These are phyloP conservation scores for Akanthomyces muscarius DNA, from an alignment of 2,329 filamentous ascomycete species.

Conservation along the genomic window DNA sequence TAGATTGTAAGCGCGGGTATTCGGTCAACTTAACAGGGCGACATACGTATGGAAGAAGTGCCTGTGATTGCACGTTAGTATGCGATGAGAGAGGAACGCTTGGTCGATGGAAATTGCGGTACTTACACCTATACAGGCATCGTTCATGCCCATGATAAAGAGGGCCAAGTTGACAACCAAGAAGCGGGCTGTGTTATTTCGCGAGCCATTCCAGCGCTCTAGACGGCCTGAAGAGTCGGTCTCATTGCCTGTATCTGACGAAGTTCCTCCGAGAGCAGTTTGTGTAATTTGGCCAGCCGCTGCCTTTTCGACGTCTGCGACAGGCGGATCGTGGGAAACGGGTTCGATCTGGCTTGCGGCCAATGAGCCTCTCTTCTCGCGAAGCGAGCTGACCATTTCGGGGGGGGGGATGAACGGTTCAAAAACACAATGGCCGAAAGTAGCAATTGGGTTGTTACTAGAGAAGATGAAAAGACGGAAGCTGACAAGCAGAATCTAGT, in stretches of 20 bases:
- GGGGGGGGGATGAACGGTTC: neutral
- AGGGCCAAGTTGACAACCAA: slow-evolving; percentile 58
- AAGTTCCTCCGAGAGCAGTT: slow-evolving; percentile 13
- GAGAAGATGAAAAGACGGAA: neutral
- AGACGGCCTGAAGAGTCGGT: slow-evolving; percentile 17
- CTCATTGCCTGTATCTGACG: neutral
- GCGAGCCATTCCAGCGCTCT: slow-evolving; percentile 62
- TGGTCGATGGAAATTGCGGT: neutral
- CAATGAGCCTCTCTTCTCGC: neutral
- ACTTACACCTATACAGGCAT: slow-evolving; percentile 60
- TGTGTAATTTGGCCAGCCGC: neutral
- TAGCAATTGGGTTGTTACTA: neutral
- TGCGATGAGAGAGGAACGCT: neutral
- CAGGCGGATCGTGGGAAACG: neutral
- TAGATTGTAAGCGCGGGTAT: slow-evolving; percentile 23
- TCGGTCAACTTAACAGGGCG: neutral
- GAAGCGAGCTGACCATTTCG: neutral
- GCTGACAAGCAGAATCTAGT: neutral
- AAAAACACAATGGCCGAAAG: neutral
- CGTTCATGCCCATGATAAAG: slow-evolving; percentile 64
- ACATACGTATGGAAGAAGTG: slow-evolving; percentile 46
- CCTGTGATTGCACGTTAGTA: slow-evolving; percentile 28
- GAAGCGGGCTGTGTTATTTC: slow-evolving; percentile 55
- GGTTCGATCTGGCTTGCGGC: neutral
- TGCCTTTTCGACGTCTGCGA: slow-evolving; percentile 5